Percentiles rank a stretch among this genome's conserved stretches.
These are phyloP conservation scores for Collariella sp. DNA, from an alignment of 495 filamentous ascomycete genomes.

Conservation along the genomic window DNA sequence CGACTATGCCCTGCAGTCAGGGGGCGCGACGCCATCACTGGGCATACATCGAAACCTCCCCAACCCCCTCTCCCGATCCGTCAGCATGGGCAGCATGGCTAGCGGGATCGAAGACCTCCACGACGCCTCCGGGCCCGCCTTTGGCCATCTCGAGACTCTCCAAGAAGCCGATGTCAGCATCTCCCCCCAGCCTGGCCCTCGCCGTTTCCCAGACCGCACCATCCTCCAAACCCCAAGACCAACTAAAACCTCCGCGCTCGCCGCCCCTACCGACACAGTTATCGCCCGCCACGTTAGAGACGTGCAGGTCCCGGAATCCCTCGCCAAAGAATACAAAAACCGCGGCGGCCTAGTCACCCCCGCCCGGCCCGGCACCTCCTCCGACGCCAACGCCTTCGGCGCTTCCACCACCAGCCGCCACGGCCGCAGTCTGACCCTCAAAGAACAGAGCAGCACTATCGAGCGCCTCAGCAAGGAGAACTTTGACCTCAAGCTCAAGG, in stretches of 20 bases:
- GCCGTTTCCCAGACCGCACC: conserved; percentile 20
- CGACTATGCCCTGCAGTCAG: conserved; percentile 79
- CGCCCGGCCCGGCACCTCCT: conserved; percentile 45
- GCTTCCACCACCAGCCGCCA: conserved; percentile 47
- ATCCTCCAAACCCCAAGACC: conserved; percentile 39
- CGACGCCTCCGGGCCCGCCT: conserved; percentile 40
- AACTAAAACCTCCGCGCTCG: conserved; percentile 37
- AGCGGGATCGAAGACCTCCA: conserved; percentile 75
- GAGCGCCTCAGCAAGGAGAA: conserved; percentile 93
- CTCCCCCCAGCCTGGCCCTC: conserved; percentile 20
- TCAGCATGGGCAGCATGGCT: conserved; percentile 91
- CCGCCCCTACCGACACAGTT: conserved; percentile 73
- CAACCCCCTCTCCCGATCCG: conserved; percentile 60
- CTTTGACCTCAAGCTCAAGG: conserved; percentile 94
- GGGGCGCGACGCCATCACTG: conserved; percentile 58
- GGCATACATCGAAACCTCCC: conserved; percentile 46
- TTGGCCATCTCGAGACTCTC: conserved; percentile 46
- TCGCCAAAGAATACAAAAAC: conserved; percentile 71
- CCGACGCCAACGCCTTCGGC: conserved; percentile 28
- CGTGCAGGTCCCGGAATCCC: conserved; percentile 80
- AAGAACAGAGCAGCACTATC: conserved; percentile 95
- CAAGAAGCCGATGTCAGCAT: conserved; percentile 35
- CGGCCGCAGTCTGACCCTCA: conserved; percentile 79
- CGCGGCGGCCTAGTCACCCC: conserved; percentile 48
- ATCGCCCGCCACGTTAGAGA: conserved; percentile 80